A percentile compares a stretch with the other conserved stretches of the same genome.
These are phyloP conservation scores for Aspergillus bombycis DNA, from an alignment of 2,329 filamentous ascomycete species.

Conservation along the genomic window DNA sequence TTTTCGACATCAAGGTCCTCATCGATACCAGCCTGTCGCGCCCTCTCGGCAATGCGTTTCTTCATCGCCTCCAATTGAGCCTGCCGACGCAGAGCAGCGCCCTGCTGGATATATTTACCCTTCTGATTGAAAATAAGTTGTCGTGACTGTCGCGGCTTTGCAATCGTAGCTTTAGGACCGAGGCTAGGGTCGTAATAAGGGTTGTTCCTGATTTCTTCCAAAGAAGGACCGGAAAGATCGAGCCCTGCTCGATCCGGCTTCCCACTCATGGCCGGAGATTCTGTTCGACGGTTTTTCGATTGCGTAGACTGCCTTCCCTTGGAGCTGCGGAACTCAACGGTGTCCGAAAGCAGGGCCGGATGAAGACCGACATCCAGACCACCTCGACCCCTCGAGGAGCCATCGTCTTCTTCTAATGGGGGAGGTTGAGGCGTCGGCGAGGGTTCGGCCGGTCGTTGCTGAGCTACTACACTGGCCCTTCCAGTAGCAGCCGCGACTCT, in stretches of 20 bases:
- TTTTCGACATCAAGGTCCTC: constrained; percentile 89
- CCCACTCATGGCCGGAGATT: constrained; percentile 42
- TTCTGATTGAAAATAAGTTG: constrained; percentile 90
- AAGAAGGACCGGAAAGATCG: constrained; percentile 60
- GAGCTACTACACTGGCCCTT: constrained; percentile 45
- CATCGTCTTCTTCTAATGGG: constrained; percentile 54
- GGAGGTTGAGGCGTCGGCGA: constrained; percentile 34
- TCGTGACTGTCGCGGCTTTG: constrained; percentile 70
- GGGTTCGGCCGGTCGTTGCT: constrained; percentile 47
- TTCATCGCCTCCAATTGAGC: constrained; percentile 93
- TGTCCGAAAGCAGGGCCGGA: constrained; percentile 67
- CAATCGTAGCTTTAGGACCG: constrained; percentile 59
- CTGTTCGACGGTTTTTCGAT: constrained; percentile 57
- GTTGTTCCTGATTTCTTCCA: constrained; percentile 67
- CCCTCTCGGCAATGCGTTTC: constrained; percentile 83
- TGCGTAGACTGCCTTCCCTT: constrained; percentile 49
- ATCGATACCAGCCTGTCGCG: constrained; percentile 88
- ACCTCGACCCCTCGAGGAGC: constrained; percentile 58
- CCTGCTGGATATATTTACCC: constrained; percentile 96
- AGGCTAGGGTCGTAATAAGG: constrained; percentile 79
- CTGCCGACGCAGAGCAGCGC: constrained; percentile 83
- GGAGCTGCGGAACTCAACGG: constrained; percentile 47
- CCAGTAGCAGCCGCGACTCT: constrained; percentile 75
- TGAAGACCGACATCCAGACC: constrained; percentile 77
- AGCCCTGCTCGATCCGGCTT: constrained; percentile 53